These are phyloP conservation scores for Seiridium cupressi DNA, from an alignment of 2,329 filamentous ascomycete species.

Conservation along the genomic window DNA sequence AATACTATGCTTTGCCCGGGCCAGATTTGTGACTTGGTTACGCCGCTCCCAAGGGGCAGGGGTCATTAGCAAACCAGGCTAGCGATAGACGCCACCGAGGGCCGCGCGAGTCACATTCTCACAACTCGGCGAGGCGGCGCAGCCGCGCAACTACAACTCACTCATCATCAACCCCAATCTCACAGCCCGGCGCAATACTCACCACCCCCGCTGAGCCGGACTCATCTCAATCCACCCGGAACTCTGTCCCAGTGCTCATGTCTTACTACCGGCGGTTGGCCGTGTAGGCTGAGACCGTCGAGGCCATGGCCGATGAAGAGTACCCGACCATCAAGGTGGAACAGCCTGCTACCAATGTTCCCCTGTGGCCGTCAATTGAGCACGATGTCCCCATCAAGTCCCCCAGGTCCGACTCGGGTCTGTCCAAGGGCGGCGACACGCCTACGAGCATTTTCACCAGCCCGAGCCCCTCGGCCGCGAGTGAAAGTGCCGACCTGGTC, in stretches of 20 bases:
- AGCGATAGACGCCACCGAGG: neutral
- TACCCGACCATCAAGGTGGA: constrained; percentile 3
- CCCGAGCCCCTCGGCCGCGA: neutral
- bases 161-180: neutral
- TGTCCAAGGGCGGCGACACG: neutral
- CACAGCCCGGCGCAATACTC: neutral
- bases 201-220: neutral
- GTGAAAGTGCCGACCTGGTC: neutral
- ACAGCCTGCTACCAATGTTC: neutral
- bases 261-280: constrained; percentile 4
- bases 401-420: neutral
- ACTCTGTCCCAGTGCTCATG: neutral
- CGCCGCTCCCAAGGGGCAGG: neutral
- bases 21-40: no score
- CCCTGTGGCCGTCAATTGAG: constrained; percentile 1
- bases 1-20: no score
- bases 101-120: constrained; percentile 7
- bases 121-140: neutral
- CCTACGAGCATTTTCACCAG: neutral
- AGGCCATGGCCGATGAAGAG: neutral
- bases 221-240: neutral
- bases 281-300: neutral
- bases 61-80: neutral
- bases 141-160: constrained; percentile 1
- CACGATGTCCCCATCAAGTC: neutral